Evolutionary conservation across 345 rosid species (phyloP).

Genomic region (Pugionium dolabratum): DNA sequence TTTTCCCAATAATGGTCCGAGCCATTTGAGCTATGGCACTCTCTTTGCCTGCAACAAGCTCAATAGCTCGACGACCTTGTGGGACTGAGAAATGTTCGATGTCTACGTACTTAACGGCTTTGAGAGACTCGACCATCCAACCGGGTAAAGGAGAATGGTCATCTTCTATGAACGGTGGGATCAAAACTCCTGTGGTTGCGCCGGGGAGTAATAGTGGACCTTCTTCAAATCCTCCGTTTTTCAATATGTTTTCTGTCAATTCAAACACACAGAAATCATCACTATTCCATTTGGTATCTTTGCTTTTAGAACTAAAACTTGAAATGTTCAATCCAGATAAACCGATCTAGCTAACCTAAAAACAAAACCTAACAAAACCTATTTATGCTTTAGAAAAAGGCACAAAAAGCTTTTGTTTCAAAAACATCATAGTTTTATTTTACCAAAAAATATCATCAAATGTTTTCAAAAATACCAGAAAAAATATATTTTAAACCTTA

Average conservation of each 20-base stretch:
- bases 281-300: neutral
- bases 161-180: slow-evolving; percentile 83
- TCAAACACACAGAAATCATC: neutral
- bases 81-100: slow-evolving; percentile 65
- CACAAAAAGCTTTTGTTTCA: too few relatives aligned
- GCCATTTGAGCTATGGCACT: slow-evolving; percentile 76
- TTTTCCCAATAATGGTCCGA: slow-evolving; percentile 55
- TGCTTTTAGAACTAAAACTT: neutral
- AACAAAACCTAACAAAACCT: neutral
- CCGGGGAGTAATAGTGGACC: slow-evolving; percentile 74
- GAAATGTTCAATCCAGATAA: neutral
- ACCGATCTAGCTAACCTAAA: neutral
- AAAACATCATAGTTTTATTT: too few relatives aligned
- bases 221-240: slow-evolving; percentile 81
- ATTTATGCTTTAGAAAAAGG: too few relatives aligned
- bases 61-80: slow-evolving; percentile 65
- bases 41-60: slow-evolving; percentile 86
- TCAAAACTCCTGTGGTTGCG: slow-evolving; percentile 66
- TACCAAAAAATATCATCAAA: too few relatives aligned
- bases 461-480: too few relatives aligned
- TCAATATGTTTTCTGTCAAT: slow-evolving; percentile 60
- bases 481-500: too few relatives aligned
- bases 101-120: slow-evolving; percentile 89
- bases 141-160: slow-evolving; percentile 79
- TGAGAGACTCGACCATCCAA: slow-evolving; percentile 86